Conservation (phyloP, 83 land plant species). For the Thuja plicata region DNA sequence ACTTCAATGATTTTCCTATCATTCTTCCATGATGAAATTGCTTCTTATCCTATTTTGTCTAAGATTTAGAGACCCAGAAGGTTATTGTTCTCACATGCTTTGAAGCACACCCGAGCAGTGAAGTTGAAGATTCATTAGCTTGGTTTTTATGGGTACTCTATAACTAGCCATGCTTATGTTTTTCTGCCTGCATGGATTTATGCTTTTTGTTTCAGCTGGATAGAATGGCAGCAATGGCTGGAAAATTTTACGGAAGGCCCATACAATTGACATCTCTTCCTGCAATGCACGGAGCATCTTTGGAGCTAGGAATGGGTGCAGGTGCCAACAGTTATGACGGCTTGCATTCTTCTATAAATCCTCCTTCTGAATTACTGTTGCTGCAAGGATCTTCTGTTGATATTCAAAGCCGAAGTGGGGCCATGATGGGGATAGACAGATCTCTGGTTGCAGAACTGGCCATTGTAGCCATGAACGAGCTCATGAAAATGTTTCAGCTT, state of each 20-base stretch:
- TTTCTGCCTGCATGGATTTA: background rate
- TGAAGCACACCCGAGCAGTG: background rate
- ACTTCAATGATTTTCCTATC: no score
- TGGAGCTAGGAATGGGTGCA: conserved; percentile 13
- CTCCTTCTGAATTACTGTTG: background rate
- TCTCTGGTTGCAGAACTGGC: conserved; percentile 35
- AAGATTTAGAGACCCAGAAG: background rate
- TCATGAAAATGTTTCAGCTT: conserved; percentile 27
- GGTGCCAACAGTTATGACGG: conserved; percentile 7
- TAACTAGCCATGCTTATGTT: background rate
- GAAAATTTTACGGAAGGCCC: conserved; percentile 8
- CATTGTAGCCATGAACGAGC: conserved; percentile 49
- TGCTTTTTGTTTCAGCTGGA: background rate
- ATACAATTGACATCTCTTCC: background rate
- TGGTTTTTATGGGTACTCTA: background rate
- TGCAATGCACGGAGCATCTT: background rate
- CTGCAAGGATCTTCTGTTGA: conserved; percentile 15
- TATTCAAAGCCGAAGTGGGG: background rate
- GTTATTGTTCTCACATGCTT: background rate
- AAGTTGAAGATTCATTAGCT: background rate
- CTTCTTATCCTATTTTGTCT: no score
- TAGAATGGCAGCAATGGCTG: background rate
- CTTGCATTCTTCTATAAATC: background rate
- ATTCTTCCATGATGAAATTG: background rate
- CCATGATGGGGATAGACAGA: conserved; percentile 18